Evolutionary conservation across 139 green algal genomes (phyloP).

Genomic region (Ettlia oleoabundans): DNA sequence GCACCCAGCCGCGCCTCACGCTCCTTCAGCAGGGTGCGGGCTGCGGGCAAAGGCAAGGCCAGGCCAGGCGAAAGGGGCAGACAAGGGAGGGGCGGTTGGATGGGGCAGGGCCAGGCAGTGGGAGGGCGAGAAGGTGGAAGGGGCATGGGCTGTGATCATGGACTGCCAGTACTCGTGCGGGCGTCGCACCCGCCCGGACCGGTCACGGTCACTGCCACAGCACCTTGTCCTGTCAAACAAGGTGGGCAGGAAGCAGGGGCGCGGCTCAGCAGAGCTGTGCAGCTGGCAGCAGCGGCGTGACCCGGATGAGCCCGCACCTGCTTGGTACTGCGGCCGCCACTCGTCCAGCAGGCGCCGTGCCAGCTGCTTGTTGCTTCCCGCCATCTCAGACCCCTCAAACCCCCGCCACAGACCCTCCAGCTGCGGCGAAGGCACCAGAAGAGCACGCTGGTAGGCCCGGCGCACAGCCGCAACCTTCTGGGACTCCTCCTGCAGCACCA

Average conservation of each 20-base stretch:
- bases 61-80: no score
- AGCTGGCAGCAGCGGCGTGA: background rate
- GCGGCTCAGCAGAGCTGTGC: background rate
- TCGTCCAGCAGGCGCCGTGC: slow-evolving; percentile 79
- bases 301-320: slow-evolving; percentile 37
- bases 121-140: no score
- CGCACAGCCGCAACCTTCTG: slow-evolving; percentile 69
- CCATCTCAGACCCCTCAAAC: slow-evolving; percentile 91
- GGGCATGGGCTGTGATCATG: no score
- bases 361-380: slow-evolving; percentile 63
- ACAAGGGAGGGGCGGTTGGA: no score
- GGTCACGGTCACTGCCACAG: no score
- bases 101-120: no score
- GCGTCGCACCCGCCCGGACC: no score
- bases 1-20: slow-evolving; percentile 53
- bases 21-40: slow-evolving; percentile 56
- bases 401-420: slow-evolving; percentile 87
- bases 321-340: slow-evolving; percentile 76
- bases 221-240: no score
- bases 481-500: no score
- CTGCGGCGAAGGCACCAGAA: slow-evolving; percentile 75
- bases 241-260: background rate
- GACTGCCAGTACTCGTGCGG: no score
- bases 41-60: no score
- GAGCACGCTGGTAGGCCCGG: slow-evolving; percentile 73